Conservation (phyloP, 139 green algal genomes). For the Coccomyxa sp. region DNA sequence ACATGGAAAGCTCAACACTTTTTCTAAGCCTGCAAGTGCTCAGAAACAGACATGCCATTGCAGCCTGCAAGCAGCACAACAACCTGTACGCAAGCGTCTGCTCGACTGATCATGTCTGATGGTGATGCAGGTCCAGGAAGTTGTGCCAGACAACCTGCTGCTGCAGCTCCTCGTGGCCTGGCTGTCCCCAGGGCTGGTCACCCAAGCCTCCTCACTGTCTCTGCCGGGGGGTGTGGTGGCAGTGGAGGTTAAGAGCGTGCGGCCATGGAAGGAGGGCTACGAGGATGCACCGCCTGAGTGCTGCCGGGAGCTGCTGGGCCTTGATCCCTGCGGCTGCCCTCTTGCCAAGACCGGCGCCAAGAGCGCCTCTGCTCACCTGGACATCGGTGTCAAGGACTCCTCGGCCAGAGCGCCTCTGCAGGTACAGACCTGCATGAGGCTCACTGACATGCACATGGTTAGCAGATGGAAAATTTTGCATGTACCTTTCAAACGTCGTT, state of each 20-base stretch:
- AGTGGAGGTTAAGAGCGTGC: not conserved
- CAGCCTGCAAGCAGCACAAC: too few relatives aligned
- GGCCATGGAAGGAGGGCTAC: not conserved
- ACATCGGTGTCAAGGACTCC: not conserved
- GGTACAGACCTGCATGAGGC: not conserved
- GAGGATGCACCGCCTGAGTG: not conserved
- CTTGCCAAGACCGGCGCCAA: not conserved
- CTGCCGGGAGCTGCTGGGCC: not conserved
- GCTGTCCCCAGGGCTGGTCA: slow-evolving; percentile 38
- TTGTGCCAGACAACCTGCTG: slow-evolving; percentile 69
- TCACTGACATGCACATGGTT: too few relatives aligned
- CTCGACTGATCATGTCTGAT: not conserved
- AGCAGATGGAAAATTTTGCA: too few relatives aligned
- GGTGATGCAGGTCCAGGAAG: slow-evolving; percentile 40
- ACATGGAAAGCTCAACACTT: too few relatives aligned
- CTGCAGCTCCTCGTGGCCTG: slow-evolving; percentile 73
- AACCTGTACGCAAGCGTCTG: too few relatives aligned
- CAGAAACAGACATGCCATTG: too few relatives aligned
- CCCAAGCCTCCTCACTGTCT: not conserved
- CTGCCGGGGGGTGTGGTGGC: not conserved
- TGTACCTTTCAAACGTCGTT: too few relatives aligned
- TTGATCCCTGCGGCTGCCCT: not conserved
- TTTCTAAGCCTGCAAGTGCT: too few relatives aligned
- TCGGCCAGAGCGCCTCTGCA: not conserved
- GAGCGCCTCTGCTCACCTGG: too few relatives aligned